These are phyloP conservation scores for Allium cepa DNA, from an alignment of 106 monocot genomes.

Conservation along the genomic window DNA sequence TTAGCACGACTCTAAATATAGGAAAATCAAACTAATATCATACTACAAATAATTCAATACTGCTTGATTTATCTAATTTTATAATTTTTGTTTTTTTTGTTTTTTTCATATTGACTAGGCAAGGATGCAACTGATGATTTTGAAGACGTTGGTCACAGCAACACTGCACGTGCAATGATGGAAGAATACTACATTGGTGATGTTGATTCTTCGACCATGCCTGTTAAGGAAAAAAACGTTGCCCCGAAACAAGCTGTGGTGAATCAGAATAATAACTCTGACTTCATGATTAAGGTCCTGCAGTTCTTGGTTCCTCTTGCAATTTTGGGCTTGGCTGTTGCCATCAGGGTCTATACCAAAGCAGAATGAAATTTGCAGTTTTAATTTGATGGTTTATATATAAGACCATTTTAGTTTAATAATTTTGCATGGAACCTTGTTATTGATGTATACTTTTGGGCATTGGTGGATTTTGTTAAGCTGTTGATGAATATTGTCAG, in stretches of 20 bases:
- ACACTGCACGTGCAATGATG: constrained; percentile 63
- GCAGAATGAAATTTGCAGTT: constrained; percentile 9
- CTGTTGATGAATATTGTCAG: too few relatives aligned
- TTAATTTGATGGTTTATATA: too few relatives aligned
- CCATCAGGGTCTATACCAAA: constrained; percentile 65
- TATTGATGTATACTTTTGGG: too few relatives aligned
- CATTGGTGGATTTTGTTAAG: too few relatives aligned
- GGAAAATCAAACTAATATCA: background rate
- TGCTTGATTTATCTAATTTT: background rate
- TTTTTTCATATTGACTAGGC: constrained; percentile 15
- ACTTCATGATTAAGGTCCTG: constrained; percentile 59
- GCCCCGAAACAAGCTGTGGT: constrained; percentile 57
- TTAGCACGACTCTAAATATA: too few relatives aligned
- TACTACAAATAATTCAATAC: too few relatives aligned
- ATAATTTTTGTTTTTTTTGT: background rate
- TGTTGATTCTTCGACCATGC: constrained; percentile 53
- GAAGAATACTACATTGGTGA: constrained; percentile 61
- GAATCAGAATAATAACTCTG: constrained; percentile 64
- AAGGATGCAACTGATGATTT: constrained; percentile 83
- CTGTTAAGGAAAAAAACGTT: constrained; percentile 30
- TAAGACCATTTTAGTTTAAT: too few relatives aligned
- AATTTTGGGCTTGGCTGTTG: constrained; percentile 64
- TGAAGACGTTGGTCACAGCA: constrained; percentile 76
- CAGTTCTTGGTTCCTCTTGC: constrained; percentile 73
- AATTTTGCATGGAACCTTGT: too few relatives aligned